Evolutionary conservation across 495 filamentous ascomycete species (phyloP), one percentile per base, ranked within the genome.

Genomic region (Neurospora sp.): DNA sequence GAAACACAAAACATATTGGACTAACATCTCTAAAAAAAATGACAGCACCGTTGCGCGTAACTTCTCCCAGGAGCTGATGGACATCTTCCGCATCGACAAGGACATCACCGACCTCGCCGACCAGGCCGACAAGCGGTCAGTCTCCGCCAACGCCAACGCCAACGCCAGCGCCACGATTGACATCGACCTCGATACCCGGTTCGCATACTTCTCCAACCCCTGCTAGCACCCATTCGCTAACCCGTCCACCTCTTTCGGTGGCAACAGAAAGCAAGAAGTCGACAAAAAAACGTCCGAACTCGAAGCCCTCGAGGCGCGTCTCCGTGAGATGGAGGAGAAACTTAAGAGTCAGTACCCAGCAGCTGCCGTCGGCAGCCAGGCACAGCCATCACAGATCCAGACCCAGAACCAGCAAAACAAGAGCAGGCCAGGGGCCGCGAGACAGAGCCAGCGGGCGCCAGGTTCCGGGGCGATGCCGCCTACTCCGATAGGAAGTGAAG

Each of bases 61-160:
- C 72, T 98, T 98, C 85, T 93, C 93, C 40, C 84, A 90, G 35
- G 92, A 92, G 78, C 87, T 98, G 71, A 92, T 96, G 83, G 92
- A 94, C 80, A 90, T 94, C 74, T 98, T 98, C 81, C 87, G 90
- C 75, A 89, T 96, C 76, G 91, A 97, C 75, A 92, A 90, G 78
- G 89, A 89, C 75, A 83, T 97, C 73, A 89, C 92, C 76, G 87
- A 92, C 73, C 87, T 98, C 31, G 88, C 91, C 72, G 87, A 91
- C 76, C 89, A 90, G 71, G 89, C 97, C 59, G 90, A 96, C 79
- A 89, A 93, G 81, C 95, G 94, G 94, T 98, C 86, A 79, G 91
- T 85, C 70, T 38, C 73, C 75, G 70, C 70, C 41, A 68, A 31
- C 69, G 20, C 72, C 41, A 68, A 31, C 69, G 20, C 72, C 69